Conservation (phyloP, 805 yeast species). For the Yamadazyma olivae region DNA sequence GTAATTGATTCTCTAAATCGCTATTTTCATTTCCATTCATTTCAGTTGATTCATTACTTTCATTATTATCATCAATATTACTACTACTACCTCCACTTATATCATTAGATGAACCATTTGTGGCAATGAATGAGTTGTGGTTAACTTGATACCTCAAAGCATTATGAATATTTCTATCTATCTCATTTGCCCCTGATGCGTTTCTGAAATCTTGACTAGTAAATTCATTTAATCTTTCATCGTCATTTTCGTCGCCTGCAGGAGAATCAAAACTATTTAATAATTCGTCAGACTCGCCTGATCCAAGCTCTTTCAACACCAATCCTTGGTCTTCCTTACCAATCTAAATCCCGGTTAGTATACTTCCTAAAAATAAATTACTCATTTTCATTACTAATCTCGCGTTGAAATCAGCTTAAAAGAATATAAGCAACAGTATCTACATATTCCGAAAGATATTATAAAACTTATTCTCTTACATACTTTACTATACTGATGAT, state of each 20-base stretch:
- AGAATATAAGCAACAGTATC: too few species aligned
- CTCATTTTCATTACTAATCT: too few species aligned
- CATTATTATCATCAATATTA: not conserved
- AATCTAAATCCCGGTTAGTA: too few species aligned
- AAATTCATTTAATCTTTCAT: slow-evolving; percentile 2
- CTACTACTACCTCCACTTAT: not conserved
- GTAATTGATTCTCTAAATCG: slow-evolving; percentile 28
- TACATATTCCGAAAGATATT: too few species aligned
- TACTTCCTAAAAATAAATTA: too few species aligned
- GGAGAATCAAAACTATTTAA: not conserved
- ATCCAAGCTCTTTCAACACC: slow-evolving; percentile 3
- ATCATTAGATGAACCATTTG: not conserved
- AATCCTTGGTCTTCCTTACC: slow-evolving; percentile 5
- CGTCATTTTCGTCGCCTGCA: not conserved
- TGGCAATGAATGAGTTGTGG: not conserved
- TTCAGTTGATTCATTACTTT: not conserved
- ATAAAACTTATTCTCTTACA: too few species aligned
- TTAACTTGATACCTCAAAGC: slow-evolving; percentile 10
- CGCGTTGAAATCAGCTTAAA: too few species aligned
- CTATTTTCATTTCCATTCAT: slow-evolving; percentile 8
- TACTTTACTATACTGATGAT: too few species aligned
- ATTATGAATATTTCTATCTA: slow-evolving; percentile 16
- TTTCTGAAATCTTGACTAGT: too few species aligned
- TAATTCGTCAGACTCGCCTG: not conserved
- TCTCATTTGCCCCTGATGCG: slow-evolving; percentile 11